Percentiles rank a stretch among this genome's conserved stretches.
phyloP scores from a whole-genome alignment of 148 eudicot species.

The Dianthus caryophyllus region DNA sequence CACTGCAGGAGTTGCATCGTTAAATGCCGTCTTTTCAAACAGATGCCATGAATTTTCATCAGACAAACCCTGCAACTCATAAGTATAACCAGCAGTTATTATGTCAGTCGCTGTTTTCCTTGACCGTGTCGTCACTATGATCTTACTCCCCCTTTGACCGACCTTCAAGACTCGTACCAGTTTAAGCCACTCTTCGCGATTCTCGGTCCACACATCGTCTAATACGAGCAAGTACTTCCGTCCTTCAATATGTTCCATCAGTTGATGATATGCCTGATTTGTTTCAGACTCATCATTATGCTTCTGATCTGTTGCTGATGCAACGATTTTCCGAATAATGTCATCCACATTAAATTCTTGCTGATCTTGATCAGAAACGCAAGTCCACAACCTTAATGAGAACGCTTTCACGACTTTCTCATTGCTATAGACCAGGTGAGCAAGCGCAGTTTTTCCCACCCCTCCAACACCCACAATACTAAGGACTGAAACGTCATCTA shows the following conservation, averaged over 20 bases:
- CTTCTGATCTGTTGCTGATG: not conserved
- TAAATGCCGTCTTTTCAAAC: conserved; percentile 12
- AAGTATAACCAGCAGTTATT: not conserved
- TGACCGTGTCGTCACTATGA: conserved; percentile 6
- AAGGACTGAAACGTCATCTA: conserved; percentile 20
- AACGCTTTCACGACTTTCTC: conserved; percentile 15
- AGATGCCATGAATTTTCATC: conserved; percentile 13
- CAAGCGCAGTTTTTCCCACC: conserved; percentile 36
- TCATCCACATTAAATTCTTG: conserved; percentile 9
- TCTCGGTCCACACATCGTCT: conserved; percentile 33
- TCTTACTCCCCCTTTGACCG: conserved; percentile 10
- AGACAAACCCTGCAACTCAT: conserved; percentile 11
- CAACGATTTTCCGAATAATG: conserved; percentile 12
- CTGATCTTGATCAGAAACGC: conserved; percentile 22
- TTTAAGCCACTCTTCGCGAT: conserved; percentile 22
- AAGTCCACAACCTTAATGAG: conserved; percentile 27
- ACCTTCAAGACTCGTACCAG: not conserved
- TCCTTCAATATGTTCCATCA: conserved; percentile 18
- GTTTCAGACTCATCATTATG: conserved; percentile 10
- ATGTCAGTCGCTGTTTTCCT: not conserved
- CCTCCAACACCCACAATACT: conserved; percentile 35
- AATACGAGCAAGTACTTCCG: conserved; percentile 33
- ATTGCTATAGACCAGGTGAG: conserved; percentile 28
- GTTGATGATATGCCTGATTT: conserved; percentile 19
- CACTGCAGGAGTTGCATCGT: not conserved